Evolutionary conservation across 2,329 filamentous ascomycete genomes (phyloP).

Genomic region (Trichoderma pleuroti): DNA sequence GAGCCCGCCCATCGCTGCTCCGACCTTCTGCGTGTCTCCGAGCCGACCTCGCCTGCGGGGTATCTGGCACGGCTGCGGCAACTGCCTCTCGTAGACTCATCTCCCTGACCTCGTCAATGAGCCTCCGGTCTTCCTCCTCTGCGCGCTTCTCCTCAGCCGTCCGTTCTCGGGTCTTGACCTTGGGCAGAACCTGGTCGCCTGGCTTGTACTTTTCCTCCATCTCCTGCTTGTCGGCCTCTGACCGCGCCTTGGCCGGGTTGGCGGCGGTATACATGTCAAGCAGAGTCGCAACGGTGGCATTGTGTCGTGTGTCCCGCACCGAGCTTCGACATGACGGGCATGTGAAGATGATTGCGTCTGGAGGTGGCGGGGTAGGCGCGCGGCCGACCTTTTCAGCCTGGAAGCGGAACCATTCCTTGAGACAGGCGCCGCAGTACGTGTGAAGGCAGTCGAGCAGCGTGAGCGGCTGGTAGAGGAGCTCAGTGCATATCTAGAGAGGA

Average conservation of each 20-base stretch:
- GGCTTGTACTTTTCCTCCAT: slow-evolving; percentile 73
- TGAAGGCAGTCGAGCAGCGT: slow-evolving; percentile 91
- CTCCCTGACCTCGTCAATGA: slow-evolving; percentile 69
- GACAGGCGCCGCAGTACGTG: slow-evolving; percentile 91
- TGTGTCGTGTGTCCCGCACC: slow-evolving; percentile 83
- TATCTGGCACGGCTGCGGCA: slow-evolving; percentile 16
- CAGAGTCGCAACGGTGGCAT: slow-evolving; percentile 85
- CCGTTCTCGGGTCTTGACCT: slow-evolving; percentile 48
- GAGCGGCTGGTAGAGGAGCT: slow-evolving; percentile 85
- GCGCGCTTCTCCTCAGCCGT: slow-evolving; percentile 51
- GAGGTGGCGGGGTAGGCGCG: slow-evolving; percentile 46
- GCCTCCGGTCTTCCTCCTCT: slow-evolving; percentile 64
- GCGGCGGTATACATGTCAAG: slow-evolving; percentile 82
- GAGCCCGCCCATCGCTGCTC: slow-evolving; percentile 30
- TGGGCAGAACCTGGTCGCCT: slow-evolving; percentile 76
- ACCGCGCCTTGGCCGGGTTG: slow-evolving; percentile 71
- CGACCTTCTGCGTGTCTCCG: slow-evolving; percentile 34
- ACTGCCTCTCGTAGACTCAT: slow-evolving; percentile 69
- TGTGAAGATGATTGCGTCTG: slow-evolving; percentile 61
- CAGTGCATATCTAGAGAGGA: slow-evolving; percentile 79
- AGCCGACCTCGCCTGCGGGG: slow-evolving; percentile 24
- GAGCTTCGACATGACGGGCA: slow-evolving; percentile 88
- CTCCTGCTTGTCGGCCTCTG: slow-evolving; percentile 69
- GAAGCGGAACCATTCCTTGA: slow-evolving; percentile 93
- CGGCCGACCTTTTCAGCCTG: slow-evolving; percentile 61